phyloP scores from a whole-genome alignment of 176 grass and related monocot species.

The Carex parvula region DNA sequence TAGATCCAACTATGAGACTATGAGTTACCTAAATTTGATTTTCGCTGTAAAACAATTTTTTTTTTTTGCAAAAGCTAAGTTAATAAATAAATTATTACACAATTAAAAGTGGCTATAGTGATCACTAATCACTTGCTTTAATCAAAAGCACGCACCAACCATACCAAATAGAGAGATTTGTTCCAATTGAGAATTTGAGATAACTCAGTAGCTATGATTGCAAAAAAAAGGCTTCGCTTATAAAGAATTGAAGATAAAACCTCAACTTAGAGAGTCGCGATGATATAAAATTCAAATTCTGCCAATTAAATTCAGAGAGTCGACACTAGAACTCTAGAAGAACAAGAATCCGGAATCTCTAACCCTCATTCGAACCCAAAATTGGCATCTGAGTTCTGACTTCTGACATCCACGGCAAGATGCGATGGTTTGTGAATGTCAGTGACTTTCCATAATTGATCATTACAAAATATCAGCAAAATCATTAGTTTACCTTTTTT shows the following conservation, averaged over 20 bases:
- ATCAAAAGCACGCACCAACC: not conserved
- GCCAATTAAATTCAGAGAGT: not conserved
- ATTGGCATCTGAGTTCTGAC: not conserved
- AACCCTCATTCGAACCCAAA: not conserved
- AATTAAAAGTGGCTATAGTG: not conserved
- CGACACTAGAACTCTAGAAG: not conserved
- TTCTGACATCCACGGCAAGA: not conserved
- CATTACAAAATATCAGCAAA: not conserved
- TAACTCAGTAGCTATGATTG: not conserved
- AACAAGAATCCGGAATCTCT: not conserved
- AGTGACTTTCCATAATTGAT: not conserved
- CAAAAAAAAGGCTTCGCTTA: not conserved
- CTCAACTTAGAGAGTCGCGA: not conserved
- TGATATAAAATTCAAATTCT: not conserved
- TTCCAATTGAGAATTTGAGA: not conserved
- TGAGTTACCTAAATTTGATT: too few species aligned
- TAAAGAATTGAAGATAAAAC: not conserved
- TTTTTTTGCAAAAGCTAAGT: not conserved
- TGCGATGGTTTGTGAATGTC: not conserved
- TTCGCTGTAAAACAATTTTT: too few species aligned
- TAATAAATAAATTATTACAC: not conserved
- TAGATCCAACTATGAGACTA: too few species aligned
- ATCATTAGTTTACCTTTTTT: not conserved
- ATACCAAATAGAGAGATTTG: not conserved
- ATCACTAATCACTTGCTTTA: not conserved